These are phyloP conservation scores for Casuarina glauca DNA, from an alignment of 306 rosid genomes.

Conservation along the genomic window DNA sequence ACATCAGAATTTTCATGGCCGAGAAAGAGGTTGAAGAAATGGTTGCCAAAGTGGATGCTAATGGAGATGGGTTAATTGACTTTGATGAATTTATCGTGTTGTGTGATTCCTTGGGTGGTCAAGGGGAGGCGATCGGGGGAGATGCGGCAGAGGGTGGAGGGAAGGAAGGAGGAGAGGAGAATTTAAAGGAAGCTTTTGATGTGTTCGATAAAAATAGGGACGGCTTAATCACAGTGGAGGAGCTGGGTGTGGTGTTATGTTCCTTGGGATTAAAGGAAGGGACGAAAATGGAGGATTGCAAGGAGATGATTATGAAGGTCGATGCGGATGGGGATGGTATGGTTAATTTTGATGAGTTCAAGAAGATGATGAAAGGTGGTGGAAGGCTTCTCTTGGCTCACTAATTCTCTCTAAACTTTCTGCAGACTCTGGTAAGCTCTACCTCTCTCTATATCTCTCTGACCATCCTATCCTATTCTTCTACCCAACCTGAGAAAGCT, in stretches of 20 bases:
- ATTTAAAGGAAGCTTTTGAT: conserved; percentile 75
- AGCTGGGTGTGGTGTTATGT: conserved; percentile 55
- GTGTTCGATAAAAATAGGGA: conserved; percentile 77
- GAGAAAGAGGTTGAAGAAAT: conserved; percentile 65
- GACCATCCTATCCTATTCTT: background rate
- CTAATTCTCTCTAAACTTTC: conserved; percentile 1
- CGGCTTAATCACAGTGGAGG: conserved; percentile 72
- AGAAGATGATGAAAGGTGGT: conserved; percentile 73
- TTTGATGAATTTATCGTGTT: conserved; percentile 73
- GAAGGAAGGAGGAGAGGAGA: conserved; percentile 26
- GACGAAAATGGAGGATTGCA: conserved; percentile 59
- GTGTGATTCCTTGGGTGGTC: conserved; percentile 40
- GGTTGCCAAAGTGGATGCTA: conserved; percentile 58
- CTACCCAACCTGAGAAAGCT: background rate
- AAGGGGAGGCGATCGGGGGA: background rate
- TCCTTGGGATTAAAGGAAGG: conserved; percentile 75
- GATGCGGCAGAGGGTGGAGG: background rate
- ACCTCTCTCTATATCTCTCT: background rate
- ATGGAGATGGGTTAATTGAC: conserved; percentile 79
- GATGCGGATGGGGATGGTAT: conserved; percentile 93
- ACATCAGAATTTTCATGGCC: conserved; percentile 55
- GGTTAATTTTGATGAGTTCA: conserved; percentile 86
- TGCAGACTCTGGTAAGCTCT: background rate
- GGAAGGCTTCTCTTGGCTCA: conserved; percentile 31
- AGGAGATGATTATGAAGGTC: conserved; percentile 76